A percentile compares a stretch with the other conserved stretches of the same genome.
phyloP scores from a whole-genome alignment of 2,329 filamentous ascomycete species.

The Stagonosporopsis tanaceti region DNA sequence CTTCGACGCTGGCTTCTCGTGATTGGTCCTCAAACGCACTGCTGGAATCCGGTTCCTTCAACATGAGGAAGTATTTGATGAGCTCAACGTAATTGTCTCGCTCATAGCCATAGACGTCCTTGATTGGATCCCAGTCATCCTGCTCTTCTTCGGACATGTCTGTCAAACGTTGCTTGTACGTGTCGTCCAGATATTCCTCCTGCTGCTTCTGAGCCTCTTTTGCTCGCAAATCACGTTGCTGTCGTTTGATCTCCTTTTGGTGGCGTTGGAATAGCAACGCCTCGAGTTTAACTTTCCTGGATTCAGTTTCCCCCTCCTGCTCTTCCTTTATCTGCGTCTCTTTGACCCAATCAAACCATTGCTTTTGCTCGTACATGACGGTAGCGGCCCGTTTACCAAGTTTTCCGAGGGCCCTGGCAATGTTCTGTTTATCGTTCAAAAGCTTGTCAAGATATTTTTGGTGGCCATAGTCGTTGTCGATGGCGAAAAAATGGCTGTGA shows the following conservation, averaged over 20 bases:
- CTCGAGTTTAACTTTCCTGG: conserved; percentile 59
- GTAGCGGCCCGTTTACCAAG: conserved; percentile 54
- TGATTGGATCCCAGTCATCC: conserved; percentile 58
- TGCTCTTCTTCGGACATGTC: conserved; percentile 49
- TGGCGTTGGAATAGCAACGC: conserved; percentile 59
- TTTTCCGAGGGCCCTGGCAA: conserved; percentile 53
- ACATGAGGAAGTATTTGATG: conserved; percentile 58
- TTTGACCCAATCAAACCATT: conserved; percentile 60
- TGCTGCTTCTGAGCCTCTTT: conserved; percentile 55
- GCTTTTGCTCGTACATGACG: conserved; percentile 56
- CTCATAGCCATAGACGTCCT: conserved; percentile 57
- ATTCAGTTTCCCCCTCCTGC: conserved; percentile 56
- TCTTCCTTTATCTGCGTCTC: conserved; percentile 58
- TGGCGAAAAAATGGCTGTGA: conserved; percentile 54
- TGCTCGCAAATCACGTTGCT: conserved; percentile 49
- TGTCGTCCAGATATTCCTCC: conserved; percentile 55
- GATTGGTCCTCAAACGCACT: conserved; percentile 2
- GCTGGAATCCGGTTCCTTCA: conserved; percentile 33
- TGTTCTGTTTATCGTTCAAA: conserved; percentile 49
- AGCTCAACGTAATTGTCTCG: conserved; percentile 55
- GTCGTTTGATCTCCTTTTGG: conserved; percentile 54
- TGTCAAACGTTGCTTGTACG: conserved; percentile 52
- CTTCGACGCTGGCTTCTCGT: not conserved
- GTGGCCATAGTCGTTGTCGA: conserved; percentile 55
- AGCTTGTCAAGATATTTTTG: conserved; percentile 52